These are phyloP conservation scores for Panicum miliaceum DNA, from an alignment of 176 grass and related monocot genomes.

Conservation along the genomic window DNA sequence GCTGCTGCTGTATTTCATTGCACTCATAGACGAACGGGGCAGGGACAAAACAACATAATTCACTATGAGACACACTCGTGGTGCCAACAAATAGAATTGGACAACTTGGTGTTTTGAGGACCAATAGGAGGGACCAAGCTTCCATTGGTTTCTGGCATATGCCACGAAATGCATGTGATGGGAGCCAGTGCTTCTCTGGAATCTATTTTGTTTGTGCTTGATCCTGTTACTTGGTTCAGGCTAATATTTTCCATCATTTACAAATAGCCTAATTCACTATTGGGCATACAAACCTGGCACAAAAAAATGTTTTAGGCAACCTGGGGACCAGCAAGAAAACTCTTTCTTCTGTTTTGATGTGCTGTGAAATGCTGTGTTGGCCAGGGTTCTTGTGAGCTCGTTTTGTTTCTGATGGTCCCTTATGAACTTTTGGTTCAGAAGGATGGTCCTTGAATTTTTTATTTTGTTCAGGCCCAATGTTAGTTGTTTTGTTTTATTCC, in stretches of 20 bases:
- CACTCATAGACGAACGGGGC: neutral
- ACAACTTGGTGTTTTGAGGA: neutral
- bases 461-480: neutral
- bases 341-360: neutral
- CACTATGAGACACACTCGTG: neutral
- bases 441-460: neutral
- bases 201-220: slow-evolving; percentile 9
- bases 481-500: neutral
- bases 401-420: neutral
- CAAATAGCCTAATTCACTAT: neutral
- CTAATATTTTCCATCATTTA: neutral
- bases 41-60: neutral
- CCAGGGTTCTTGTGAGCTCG: neutral
- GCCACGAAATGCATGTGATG: neutral
- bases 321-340: neutral
- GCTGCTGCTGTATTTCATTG: neutral
- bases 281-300: neutral
- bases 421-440: neutral
- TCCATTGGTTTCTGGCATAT: neutral
- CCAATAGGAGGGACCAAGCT: slow-evolving; percentile 16
- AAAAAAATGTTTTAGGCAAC: neutral
- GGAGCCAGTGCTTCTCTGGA: slow-evolving; percentile 33
- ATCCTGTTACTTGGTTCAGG: neutral
- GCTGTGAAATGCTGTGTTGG: neutral
- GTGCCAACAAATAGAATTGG: neutral